Conservation (phyloP, 306 rosid genomes). For the Trifolium dubium region DNA sequence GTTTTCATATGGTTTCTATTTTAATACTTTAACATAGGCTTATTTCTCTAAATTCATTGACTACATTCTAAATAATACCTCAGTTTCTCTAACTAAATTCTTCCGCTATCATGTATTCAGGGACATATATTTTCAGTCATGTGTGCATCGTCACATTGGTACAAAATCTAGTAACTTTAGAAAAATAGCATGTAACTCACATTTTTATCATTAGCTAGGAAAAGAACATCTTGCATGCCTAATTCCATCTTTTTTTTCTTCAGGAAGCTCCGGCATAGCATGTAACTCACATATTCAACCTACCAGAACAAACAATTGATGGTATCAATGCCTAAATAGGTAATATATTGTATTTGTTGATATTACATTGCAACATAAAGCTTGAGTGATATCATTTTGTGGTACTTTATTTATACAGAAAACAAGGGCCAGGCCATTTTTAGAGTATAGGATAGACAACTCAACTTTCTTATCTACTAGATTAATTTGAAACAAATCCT, state of each 20-base stretch:
- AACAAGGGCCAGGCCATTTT: neutral
- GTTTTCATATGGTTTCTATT: too few species aligned
- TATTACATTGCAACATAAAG: slow-evolving; percentile 28
- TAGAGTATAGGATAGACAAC: neutral
- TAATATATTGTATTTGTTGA: slow-evolving; percentile 16
- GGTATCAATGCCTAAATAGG: slow-evolving; percentile 34
- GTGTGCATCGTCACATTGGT: too few species aligned
- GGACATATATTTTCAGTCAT: too few species aligned
- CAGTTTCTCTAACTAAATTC: too few species aligned
- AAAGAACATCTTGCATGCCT: slow-evolving; percentile 94
- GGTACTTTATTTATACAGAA: slow-evolving; percentile 3
- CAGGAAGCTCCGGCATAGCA: slow-evolving; percentile 99
- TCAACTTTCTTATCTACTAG: slow-evolving; percentile 18
- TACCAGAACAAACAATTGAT: slow-evolving; percentile 53
- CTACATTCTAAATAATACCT: too few species aligned
- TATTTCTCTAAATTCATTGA: too few species aligned
- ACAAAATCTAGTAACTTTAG: too few species aligned
- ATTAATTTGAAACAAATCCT: neutral
- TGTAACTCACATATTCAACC: too few species aligned
- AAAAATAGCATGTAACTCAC: too few species aligned
- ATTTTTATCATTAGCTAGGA: slow-evolving; percentile 81
- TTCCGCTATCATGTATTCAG: too few species aligned
- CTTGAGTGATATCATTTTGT: neutral
- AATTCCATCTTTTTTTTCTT: slow-evolving; percentile 80
- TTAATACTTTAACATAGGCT: too few species aligned